Conservation (phyloP, 2,329 filamentous ascomycete genomes). For the Nakataea oryzae region DNA sequence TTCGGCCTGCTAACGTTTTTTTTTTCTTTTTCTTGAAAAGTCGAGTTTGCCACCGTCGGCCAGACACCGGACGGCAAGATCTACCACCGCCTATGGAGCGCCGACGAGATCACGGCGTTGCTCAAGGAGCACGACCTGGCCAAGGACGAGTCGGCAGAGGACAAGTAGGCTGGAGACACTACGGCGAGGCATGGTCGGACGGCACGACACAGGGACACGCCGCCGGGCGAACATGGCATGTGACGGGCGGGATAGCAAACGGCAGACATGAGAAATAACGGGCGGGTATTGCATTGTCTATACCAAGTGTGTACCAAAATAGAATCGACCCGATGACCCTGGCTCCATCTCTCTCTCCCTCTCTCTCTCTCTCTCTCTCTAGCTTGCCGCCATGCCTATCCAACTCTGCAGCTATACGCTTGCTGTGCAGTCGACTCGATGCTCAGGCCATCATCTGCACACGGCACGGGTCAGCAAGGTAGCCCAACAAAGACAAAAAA, state of each 20-base stretch:
- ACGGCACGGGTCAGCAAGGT: no score
- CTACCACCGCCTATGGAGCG: constrained; percentile 95
- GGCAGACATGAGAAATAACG: background rate
- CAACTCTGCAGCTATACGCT: no score
- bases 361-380: no score
- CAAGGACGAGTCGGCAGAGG: constrained; percentile 68
- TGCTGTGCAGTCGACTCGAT: no score
- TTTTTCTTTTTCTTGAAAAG: constrained; percentile 34
- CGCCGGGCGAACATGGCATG: background rate
- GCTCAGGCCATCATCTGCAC: no score
- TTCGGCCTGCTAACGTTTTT: constrained; percentile 7
- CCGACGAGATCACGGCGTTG: constrained; percentile 89
- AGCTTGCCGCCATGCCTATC: background rate
- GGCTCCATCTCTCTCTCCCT: no score
- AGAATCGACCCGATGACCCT: background rate
- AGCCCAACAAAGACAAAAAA: background rate
- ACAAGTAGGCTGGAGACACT: constrained; percentile 41
- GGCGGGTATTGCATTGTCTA: background rate
- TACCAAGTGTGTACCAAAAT: background rate
- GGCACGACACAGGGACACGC: background rate
- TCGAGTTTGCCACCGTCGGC: constrained; percentile 97
- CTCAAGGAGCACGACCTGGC: constrained; percentile 93
- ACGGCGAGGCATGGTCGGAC: background rate
- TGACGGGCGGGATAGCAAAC: background rate
- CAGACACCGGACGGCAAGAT: constrained; percentile 92